Evolutionary conservation across 768 basidiomycete genomes (phyloP), one percentile per base, ranked within the genome.

Genomic region (Rhodosporidiobolus odoratus): DNA sequence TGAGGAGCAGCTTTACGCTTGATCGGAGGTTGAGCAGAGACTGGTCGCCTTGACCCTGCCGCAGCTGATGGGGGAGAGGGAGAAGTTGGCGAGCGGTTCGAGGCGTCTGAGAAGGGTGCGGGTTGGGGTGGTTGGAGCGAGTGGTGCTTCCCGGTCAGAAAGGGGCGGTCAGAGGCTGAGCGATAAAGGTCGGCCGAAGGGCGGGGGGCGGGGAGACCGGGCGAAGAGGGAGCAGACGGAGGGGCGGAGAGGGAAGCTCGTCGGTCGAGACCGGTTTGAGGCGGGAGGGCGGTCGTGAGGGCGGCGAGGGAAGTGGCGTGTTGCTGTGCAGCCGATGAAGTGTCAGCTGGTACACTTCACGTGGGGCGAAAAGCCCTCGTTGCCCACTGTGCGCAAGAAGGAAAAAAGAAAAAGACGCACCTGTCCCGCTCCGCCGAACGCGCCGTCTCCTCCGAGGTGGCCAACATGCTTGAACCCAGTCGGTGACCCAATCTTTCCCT

Each of bases 1-100:
- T 23, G 23, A 41, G 63, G 63, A 13, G 63, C 12, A 19, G 54
- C 32, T 35, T 65, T 65, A n/a, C 63, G 54, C 34, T 47, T 34
- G 9, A 47, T 25, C 5, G 48, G 61, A 2, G 27, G 37, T 15
- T 41, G 52, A 4, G 8, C 16, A 15, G 37, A 17, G 38, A 13
- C 8, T 1, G 62, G 38, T 3, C 37, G 50, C 17, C 17, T 5
- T 37, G 32, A 4, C 6, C 13, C 25, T 27, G 30, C 15, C 41
- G 21, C 6, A 23, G 32, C 17, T 6, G 21, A 25, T 4, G 34
- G 57, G 58, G 25, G 43, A 35, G 54, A 17, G 43, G 2, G 43
- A 32, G 32, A 34, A 23, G 43, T 2, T 5, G 59, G 32, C 3
- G 59, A 60, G 59, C 57, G 57, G n/a, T 58, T 58, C 25, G 38